Evolutionary conservation across 2,329 filamentous ascomycete genomes (phyloP).

Genomic region (Penicillium sp.): DNA sequence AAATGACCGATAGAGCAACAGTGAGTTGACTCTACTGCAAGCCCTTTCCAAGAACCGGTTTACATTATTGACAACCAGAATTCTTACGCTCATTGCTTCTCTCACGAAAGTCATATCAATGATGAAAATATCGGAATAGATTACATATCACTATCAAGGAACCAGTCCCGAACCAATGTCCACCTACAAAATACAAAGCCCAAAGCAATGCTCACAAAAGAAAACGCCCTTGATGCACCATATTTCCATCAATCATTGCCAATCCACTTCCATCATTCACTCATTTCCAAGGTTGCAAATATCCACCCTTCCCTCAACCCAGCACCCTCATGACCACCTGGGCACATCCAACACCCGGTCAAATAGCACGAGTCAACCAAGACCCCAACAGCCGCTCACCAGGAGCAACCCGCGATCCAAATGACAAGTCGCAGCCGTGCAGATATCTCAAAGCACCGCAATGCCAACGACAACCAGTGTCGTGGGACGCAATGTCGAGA

Average conservation of each 20-base stretch:
- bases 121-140: neutral
- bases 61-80: too few relatives aligned
- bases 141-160: neutral
- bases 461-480: neutral
- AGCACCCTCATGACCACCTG: too few relatives aligned
- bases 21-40: too few relatives aligned
- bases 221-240: conserved; percentile 2
- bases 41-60: too few relatives aligned
- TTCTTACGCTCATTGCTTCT: too few relatives aligned
- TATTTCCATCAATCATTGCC: neutral
- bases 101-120: neutral
- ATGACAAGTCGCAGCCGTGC: neutral
- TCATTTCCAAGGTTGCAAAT: neutral
- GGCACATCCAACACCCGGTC: neutral
- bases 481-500: neutral
- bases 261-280: neutral
- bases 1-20: too few relatives aligned
- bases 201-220: neutral
- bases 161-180: neutral
- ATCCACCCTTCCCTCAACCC: neutral
- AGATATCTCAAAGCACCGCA: neutral
- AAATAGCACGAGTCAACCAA: neutral
- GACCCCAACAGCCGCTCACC: neutral
- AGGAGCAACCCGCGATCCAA: neutral
- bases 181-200: neutral